Conservation (phyloP, 2,329 filamentous ascomycete species). For the Penicillium sp. region DNA sequence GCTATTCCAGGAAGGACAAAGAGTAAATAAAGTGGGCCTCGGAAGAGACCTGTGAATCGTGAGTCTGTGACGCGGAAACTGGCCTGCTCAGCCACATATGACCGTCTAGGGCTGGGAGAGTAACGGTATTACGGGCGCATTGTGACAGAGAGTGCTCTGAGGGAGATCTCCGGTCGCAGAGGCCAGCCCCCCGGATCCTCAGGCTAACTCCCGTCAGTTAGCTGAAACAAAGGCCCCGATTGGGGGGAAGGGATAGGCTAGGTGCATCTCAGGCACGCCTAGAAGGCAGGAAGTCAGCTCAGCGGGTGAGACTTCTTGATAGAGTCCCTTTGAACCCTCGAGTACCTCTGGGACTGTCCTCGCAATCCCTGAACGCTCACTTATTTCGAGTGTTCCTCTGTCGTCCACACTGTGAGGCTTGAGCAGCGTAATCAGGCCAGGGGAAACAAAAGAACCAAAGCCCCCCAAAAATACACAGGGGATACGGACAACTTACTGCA, state of each 20-base stretch:
- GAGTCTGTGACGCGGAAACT: conserved; percentile 17
- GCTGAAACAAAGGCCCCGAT: background rate
- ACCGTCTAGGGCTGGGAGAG: conserved; percentile 19
- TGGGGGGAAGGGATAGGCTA: background rate
- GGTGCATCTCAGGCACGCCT: background rate
- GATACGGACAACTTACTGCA: background rate
- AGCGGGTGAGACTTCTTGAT: background rate
- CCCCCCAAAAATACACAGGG: background rate
- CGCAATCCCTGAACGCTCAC: background rate
- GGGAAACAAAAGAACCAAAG: background rate
- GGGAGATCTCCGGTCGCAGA: background rate
- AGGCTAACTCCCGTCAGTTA: background rate
- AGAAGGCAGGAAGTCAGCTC: background rate
- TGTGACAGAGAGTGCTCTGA: background rate
- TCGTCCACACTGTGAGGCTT: too few species aligned
- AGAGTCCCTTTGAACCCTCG: background rate
- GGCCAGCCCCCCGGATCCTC: background rate
- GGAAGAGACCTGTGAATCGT: background rate
- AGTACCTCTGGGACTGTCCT: background rate
- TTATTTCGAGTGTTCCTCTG: background rate
- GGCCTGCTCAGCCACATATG: conserved; percentile 23
- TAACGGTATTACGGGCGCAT: conserved; percentile 17
- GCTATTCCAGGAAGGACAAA: conserved; percentile 4
- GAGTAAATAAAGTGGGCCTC: conserved; percentile 14
- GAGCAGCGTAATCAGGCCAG: background rate